Evolutionary conservation across 228 moss, liverwort and hornwort genomes (phyloP).

Genomic region (Sphagnum magellanicum): DNA sequence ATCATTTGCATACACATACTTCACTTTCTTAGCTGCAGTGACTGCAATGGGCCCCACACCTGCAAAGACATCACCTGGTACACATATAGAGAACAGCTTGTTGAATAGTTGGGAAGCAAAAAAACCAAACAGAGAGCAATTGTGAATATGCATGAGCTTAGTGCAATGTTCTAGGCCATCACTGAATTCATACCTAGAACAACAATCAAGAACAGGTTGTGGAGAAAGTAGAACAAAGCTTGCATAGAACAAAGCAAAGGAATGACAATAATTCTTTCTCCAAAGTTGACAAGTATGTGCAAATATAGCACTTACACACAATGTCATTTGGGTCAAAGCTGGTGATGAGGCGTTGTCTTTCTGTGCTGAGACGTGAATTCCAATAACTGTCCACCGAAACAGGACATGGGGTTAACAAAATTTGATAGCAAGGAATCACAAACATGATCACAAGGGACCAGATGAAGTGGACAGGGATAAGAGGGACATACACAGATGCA

Average conservation of each 20-base stretch:
- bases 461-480: neutral
- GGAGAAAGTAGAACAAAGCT: too few relatives aligned
- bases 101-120: neutral
- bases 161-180: too few relatives aligned
- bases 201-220: too few relatives aligned
- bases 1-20: slow-evolving; percentile 80
- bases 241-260: too few relatives aligned
- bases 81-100: too few relatives aligned
- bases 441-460: neutral
- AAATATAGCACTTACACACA: slow-evolving; percentile 57
- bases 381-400: slow-evolving; percentile 48
- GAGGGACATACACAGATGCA: slow-evolving; percentile 63
- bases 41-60: slow-evolving; percentile 80
- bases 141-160: neutral
- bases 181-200: too few relatives aligned
- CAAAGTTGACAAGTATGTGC: neutral
- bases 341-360: slow-evolving; percentile 77
- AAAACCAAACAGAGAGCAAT: neutral
- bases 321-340: slow-evolving; percentile 53
- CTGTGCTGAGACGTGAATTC: slow-evolving; percentile 67
- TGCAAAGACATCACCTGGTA: slow-evolving; percentile 82
- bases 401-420: neutral
- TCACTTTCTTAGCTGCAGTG: slow-evolving; percentile 68
- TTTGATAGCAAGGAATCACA: neutral
- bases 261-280: too few relatives aligned